These are phyloP conservation scores for Fraxinus sp. DNA, from an alignment of 305 asterid species.

Conservation along the genomic window DNA sequence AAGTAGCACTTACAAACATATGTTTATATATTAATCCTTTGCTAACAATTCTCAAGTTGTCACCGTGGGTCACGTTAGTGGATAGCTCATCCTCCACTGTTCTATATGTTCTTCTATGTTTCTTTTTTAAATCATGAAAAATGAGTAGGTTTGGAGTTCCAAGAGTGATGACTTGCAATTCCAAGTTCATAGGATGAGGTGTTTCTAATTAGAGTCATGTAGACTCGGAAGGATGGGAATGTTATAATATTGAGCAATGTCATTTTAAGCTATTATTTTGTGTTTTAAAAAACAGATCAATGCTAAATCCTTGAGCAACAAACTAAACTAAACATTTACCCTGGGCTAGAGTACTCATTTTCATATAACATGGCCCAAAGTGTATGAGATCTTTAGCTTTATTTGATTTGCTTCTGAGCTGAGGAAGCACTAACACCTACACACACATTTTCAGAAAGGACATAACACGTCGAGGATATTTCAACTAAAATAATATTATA, in stretches of 20 bases:
- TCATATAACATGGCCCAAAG: background rate
- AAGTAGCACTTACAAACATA: background rate
- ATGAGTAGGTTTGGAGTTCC: background rate
- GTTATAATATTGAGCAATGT: background rate
- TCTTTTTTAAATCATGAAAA: background rate
- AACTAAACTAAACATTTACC: background rate
- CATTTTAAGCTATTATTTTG: background rate
- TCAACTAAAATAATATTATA: background rate
- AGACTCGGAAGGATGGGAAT: slow-evolving; percentile 1
- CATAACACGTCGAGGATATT: background rate
- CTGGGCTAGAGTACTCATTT: background rate
- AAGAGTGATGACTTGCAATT: slow-evolving; percentile 8
- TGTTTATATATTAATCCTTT: background rate
- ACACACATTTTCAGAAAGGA: background rate
- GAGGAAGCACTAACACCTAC: background rate
- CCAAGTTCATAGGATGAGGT: background rate
- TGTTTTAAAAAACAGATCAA: background rate
- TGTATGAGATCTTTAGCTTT: background rate
- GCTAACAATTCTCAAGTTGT: background rate
- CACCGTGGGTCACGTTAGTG: background rate
- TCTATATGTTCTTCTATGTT: background rate
- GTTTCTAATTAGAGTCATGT: background rate
- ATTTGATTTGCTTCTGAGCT: background rate
- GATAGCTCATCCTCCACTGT: background rate
- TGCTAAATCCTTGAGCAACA: background rate